These are phyloP conservation scores for Fusarium napiforme DNA, from an alignment of 2,329 filamentous ascomycete genomes.

Conservation along the genomic window DNA sequence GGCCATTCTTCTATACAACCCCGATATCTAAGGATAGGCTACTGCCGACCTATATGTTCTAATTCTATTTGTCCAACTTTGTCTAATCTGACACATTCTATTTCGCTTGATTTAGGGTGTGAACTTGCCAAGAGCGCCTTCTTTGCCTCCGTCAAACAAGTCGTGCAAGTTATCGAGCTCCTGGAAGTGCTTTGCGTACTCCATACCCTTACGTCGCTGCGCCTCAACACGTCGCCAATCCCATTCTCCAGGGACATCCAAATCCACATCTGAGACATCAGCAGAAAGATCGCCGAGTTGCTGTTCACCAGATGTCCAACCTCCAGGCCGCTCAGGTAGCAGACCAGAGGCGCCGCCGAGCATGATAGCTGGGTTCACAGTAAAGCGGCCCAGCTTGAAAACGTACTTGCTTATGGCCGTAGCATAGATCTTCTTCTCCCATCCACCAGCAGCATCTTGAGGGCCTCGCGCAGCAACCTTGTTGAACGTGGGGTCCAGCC, in stretches of 20 bases:
- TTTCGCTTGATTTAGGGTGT: conserved; percentile 49
- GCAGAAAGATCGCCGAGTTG: conserved; percentile 54
- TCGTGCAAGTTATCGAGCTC: conserved; percentile 64
- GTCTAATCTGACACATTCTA: background rate
- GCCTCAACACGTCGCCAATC: conserved; percentile 69
- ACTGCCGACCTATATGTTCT: background rate
- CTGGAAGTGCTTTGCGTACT: conserved; percentile 65
- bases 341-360: conserved; percentile 74
- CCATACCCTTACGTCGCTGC: conserved; percentile 65
- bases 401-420: conserved; percentile 83
- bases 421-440: conserved; percentile 74
- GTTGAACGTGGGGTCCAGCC: conserved; percentile 60
- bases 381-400: conserved; percentile 83
- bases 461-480: conserved; percentile 54
- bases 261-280: conserved; percentile 51
- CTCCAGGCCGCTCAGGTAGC: conserved; percentile 77
- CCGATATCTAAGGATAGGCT: background rate
- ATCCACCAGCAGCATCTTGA: conserved; percentile 54
- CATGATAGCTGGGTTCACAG: conserved; percentile 82
- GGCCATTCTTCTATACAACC: background rate
- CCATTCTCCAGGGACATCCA: conserved; percentile 57
- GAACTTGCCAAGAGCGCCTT: conserved; percentile 63
- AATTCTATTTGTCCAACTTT: background rate
- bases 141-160: conserved; percentile 64
- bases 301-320: conserved; percentile 64